phyloP scores from a whole-genome alignment of 768 basidiomycete species.

The Tricholoma bakamatsutake region DNA sequence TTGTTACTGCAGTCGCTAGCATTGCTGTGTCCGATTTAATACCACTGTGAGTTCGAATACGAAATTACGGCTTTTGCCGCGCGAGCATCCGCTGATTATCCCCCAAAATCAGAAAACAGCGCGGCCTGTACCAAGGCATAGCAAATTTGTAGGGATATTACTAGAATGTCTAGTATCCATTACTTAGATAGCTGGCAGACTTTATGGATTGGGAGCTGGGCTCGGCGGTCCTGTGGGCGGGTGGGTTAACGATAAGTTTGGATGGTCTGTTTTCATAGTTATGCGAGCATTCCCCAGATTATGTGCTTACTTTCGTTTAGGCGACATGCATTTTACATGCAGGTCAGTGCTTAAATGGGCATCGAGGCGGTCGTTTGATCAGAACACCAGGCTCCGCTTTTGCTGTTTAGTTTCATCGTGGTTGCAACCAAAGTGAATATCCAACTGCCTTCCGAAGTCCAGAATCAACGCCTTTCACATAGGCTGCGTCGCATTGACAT shows the following conservation, averaged over 20 bases:
- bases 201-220: conserved; percentile 80
- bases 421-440: conserved; percentile 79
- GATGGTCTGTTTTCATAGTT: conserved; percentile 54
- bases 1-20: conserved; percentile 55
- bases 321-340: conserved; percentile 82
- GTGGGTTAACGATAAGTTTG: conserved; percentile 80
- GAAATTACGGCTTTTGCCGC: conserved; percentile 3
- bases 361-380: background rate
- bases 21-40: conserved; percentile 86
- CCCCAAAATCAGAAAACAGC: conserved; percentile 51
- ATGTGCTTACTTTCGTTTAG: conserved; percentile 31
- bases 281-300: conserved; percentile 1
- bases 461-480: conserved; percentile 49
- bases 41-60: conserved; percentile 58
- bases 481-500: conserved; percentile 81
- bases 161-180: background rate
- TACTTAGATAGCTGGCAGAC: conserved; percentile 33
- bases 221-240: conserved; percentile 78
- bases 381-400: conserved; percentile 58
- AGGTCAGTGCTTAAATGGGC: conserved; percentile 41
- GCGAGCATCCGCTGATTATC: conserved; percentile 5
- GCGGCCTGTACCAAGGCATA: conserved; percentile 90
- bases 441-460: conserved; percentile 58
- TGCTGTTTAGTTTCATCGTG: conserved; percentile 64
- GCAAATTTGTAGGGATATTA: conserved; percentile 67